phyloP scores from a whole-genome alignment of 768 basidiomycete genomes.

The Amanita rubescens region DNA sequence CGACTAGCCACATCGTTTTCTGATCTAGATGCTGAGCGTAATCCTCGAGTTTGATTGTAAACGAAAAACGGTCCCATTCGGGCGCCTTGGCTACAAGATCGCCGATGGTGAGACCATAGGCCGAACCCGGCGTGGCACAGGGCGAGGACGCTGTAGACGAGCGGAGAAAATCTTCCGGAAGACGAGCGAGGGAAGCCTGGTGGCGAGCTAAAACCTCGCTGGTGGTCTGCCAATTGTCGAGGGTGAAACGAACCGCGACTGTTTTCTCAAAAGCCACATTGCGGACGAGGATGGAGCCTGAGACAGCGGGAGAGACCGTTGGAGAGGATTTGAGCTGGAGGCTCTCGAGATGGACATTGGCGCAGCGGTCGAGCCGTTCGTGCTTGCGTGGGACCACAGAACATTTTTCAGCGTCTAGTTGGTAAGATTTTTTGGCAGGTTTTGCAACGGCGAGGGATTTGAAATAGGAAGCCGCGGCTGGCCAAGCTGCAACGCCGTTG shows the following conservation, averaged over 20 bases:
- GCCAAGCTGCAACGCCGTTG: not conserved
- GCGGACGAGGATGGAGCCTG: slow-evolving; percentile 74
- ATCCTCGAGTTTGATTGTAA: slow-evolving; percentile 65
- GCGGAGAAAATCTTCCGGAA: slow-evolving; percentile 21
- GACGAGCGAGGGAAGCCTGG: slow-evolving; percentile 31
- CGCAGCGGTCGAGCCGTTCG: slow-evolving; percentile 3
- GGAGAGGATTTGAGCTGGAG: slow-evolving; percentile 12
- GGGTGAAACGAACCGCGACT: slow-evolving; percentile 80
- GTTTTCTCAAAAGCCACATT: slow-evolving; percentile 86
- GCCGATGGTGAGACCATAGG: slow-evolving; percentile 4
- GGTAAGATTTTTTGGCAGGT: slow-evolving; percentile 9
- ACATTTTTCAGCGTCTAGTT: slow-evolving; percentile 15
- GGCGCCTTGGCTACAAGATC: slow-evolving; percentile 11
- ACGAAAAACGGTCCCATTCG: slow-evolving; percentile 54
- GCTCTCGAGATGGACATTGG: slow-evolving; percentile 28
- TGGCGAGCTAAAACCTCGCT: slow-evolving; percentile 68
- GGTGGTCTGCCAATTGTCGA: slow-evolving; percentile 92
- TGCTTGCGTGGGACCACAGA: slow-evolving; percentile 20
- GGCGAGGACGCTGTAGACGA: slow-evolving; percentile 7
- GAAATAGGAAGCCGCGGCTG: slow-evolving; percentile 3
- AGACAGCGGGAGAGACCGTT: slow-evolving; percentile 31
- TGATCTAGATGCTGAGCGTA: slow-evolving; percentile 43
- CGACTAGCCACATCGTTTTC: slow-evolving; percentile 55
- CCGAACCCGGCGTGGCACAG: no score
- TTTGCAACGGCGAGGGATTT: not conserved